These are phyloP conservation scores for Mangifera indica DNA, from an alignment of 345 rosid species.

Conservation along the genomic window DNA sequence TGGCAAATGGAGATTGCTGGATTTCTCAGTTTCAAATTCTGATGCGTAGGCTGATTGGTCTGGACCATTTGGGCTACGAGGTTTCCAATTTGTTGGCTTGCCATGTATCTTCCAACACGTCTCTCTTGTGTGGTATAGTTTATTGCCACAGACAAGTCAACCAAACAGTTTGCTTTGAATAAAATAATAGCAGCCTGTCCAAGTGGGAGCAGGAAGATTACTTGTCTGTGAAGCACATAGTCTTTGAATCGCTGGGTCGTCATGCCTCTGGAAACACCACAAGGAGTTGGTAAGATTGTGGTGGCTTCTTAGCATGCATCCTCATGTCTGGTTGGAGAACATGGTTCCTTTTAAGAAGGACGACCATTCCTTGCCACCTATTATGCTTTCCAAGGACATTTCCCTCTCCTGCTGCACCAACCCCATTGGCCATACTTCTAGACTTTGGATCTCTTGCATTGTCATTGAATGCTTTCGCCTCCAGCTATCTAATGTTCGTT, in stretches of 20 bases:
- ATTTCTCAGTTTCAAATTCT: too few species aligned
- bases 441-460: slow-evolving; percentile 83
- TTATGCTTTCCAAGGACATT: slow-evolving; percentile 78
- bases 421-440: slow-evolving; percentile 90
- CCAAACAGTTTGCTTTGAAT: too few species aligned
- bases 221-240: slow-evolving; percentile 45
- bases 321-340: slow-evolving; percentile 89
- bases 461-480: slow-evolving; percentile 69
- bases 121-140: too few species aligned
- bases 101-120: too few species aligned
- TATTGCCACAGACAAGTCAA: too few species aligned
- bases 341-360: slow-evolving; percentile 35
- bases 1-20: too few species aligned
- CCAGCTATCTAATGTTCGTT: slow-evolving; percentile 54
- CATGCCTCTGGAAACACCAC: slow-evolving; percentile 73
- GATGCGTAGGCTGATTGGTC: too few species aligned
- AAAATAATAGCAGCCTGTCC: slow-evolving; percentile 46
- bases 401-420: slow-evolving; percentile 87
- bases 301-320: slow-evolving; percentile 81
- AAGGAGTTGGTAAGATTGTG: slow-evolving; percentile 81
- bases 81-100: too few species aligned
- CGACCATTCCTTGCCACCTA: slow-evolving; percentile 62
- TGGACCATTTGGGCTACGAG: too few species aligned
- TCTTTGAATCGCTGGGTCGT: slow-evolving; percentile 91
- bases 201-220: slow-evolving; percentile 22